Conservation (phyloP, 2,329 filamentous ascomycete species). For the Incumbomyces delicatus region DNA sequence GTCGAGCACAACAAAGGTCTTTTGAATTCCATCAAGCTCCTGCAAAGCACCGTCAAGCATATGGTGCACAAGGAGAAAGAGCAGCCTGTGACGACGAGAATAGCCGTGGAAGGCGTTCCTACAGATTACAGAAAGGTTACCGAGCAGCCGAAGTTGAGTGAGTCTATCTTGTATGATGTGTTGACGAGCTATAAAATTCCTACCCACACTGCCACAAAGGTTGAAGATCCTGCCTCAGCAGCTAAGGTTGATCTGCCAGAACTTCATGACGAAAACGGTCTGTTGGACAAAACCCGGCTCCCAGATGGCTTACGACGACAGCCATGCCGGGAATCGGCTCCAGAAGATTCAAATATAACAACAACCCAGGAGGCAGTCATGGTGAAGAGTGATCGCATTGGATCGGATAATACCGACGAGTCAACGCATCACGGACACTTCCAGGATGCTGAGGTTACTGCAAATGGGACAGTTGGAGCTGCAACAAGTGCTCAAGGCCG, state of each 20-base stretch:
- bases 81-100: neutral
- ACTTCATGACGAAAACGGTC: slow-evolving; percentile 4
- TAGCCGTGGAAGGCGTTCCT: too few relatives aligned
- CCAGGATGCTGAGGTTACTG: too few relatives aligned
- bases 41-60: slow-evolving; percentile 16
- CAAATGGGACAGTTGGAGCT: too few relatives aligned
- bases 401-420: too few relatives aligned
- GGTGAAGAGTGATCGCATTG: too few relatives aligned
- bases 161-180: slow-evolving; percentile 4
- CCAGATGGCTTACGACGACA: slow-evolving; percentile 14
- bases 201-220: neutral
- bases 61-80: slow-evolving; percentile 8
- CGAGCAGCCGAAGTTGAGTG: neutral
- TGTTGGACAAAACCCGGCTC: slow-evolving; percentile 8
- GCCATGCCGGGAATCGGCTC: neutral
- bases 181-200: slow-evolving; percentile 4
- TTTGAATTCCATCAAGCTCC: slow-evolving; percentile 12
- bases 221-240: slow-evolving; percentile 2
- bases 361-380: too few relatives aligned
- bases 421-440: too few relatives aligned
- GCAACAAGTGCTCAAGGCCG: too few relatives aligned
- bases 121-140: neutral
- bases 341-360: too few relatives aligned
- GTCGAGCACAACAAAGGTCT: slow-evolving; percentile 12
- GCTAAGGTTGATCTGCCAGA: slow-evolving; percentile 13